Conservation (phyloP, 2,329 filamentous ascomycete species). For the Grosmannia serpens region DNA sequence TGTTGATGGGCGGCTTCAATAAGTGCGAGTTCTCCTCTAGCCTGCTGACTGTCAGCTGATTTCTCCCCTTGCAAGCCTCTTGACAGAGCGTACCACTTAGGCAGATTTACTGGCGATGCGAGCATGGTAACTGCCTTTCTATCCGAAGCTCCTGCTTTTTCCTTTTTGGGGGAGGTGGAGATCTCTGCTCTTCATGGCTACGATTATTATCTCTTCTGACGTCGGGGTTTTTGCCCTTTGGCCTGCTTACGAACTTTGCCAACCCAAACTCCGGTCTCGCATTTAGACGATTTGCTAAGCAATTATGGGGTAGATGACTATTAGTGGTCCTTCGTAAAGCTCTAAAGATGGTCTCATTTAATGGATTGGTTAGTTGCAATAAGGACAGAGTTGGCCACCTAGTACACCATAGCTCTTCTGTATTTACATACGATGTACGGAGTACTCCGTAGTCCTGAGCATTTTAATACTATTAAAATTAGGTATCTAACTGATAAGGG, state of each 20-base stretch:
- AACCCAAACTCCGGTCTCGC: background rate
- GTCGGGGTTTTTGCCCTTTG: background rate
- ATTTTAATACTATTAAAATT: too few species aligned
- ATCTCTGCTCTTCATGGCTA: background rate
- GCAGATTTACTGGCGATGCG: conserved; percentile 39
- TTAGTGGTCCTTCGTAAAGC: too few species aligned
- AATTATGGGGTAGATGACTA: too few species aligned
- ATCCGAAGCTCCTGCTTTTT: background rate
- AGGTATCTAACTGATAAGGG: too few species aligned
- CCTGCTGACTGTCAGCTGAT: conserved; percentile 36
- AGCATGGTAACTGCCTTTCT: conserved; percentile 28
- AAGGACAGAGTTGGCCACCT: too few species aligned
- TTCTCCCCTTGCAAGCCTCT: background rate
- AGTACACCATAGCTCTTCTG: too few species aligned
- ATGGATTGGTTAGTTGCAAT: too few species aligned
- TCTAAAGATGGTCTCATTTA: too few species aligned
- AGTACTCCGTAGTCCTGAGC: too few species aligned
- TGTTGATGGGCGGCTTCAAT: conserved; percentile 88
- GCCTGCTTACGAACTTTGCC: background rate
- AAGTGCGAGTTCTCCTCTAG: conserved; percentile 85
- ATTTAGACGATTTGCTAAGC: background rate
- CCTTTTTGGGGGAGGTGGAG: background rate
- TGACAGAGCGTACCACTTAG: conserved; percentile 38
- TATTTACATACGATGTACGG: too few species aligned
- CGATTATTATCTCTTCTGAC: background rate